phyloP scores from a whole-genome alignment of 2,329 filamentous ascomycete species.

The Alternaria triticimaculans region DNA sequence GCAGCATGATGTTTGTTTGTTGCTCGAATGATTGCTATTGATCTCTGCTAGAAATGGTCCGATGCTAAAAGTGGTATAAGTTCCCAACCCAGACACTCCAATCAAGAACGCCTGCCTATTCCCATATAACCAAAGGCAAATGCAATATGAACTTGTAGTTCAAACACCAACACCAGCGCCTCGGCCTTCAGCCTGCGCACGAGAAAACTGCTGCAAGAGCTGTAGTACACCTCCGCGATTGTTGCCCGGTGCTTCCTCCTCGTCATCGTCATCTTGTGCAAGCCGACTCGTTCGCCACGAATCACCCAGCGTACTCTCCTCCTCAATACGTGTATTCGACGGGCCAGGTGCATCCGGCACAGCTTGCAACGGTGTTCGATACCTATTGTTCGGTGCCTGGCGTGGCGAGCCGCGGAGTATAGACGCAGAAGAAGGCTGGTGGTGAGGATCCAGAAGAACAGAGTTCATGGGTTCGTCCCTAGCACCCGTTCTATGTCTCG shows the following conservation, averaged over 20 bases:
- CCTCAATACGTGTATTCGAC: conserved; percentile 46
- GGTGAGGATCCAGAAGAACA: conserved; percentile 75
- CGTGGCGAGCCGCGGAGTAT: conserved; percentile 52
- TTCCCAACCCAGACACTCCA: neutral
- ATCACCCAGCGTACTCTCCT: conserved; percentile 67
- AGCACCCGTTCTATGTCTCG: conserved; percentile 26
- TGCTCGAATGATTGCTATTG: neutral
- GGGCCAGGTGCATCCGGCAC: conserved; percentile 17
- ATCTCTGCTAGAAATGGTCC: neutral
- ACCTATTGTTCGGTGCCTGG: conserved; percentile 57
- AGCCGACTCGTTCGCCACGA: conserved; percentile 59
- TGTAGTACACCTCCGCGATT: conserved; percentile 66
- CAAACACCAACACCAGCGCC: conserved; percentile 45
- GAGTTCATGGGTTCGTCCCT: conserved; percentile 71
- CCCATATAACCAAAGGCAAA: conserved; percentile 3
- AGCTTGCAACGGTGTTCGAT: conserved; percentile 42
- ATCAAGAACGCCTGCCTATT: conserved; percentile 1
- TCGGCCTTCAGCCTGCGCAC: conserved; percentile 62
- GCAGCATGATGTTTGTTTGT: neutral
- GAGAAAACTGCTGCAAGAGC: conserved; percentile 71
- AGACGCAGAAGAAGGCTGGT: conserved; percentile 68
- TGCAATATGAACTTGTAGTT: conserved; percentile 7
- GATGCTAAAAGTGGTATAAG: conserved; percentile 10
- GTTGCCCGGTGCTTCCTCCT: conserved; percentile 53
- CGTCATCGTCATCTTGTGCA: conserved; percentile 56